Percentiles rank a stretch among this genome's conserved stretches.
Conservation (phyloP, 140 eudicot species). For the Ambrosia hybrid region DNA sequence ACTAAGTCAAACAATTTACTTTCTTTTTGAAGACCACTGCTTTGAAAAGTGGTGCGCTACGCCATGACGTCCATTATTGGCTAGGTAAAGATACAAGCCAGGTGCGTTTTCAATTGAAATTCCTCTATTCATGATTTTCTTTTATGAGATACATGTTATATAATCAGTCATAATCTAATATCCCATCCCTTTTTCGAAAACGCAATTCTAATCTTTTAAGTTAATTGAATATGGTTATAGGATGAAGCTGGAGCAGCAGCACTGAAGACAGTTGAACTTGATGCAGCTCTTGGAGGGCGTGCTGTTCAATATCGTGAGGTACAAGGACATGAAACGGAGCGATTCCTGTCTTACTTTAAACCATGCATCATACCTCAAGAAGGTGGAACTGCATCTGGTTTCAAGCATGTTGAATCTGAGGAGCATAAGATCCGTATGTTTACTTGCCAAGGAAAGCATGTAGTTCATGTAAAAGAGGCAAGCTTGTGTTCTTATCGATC, state of each 20-base stretch:
- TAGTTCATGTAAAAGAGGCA: slow-evolving; percentile 97
- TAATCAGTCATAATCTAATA: background rate
- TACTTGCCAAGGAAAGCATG: slow-evolving; percentile 90
- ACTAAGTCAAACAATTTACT: slow-evolving; percentile 20
- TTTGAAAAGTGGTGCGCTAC: slow-evolving; percentile 83
- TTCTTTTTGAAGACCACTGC: slow-evolving; percentile 76
- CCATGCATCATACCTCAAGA: slow-evolving; percentile 97
- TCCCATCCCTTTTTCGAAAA: background rate
- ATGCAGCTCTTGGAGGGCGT: slow-evolving; percentile 98
- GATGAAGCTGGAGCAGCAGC: slow-evolving; percentile 99
- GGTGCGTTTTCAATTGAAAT: slow-evolving; percentile 47
- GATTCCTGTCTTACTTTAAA: slow-evolving; percentile 91
- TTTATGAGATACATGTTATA: background rate
- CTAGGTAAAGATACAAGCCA: slow-evolving; percentile 95
- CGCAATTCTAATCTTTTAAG: background rate
- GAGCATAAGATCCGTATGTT: slow-evolving; percentile 73
- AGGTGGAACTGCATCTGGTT: slow-evolving; percentile 96
- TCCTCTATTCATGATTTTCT: slow-evolving; percentile 3
- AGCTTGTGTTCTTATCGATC: slow-evolving; percentile 27
- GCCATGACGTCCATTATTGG: slow-evolving; percentile 95
- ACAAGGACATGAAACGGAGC: slow-evolving; percentile 97
- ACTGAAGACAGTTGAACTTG: slow-evolving; percentile 87
- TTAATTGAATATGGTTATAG: slow-evolving; percentile 34
- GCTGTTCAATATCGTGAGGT: slow-evolving; percentile 99
- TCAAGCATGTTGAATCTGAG: slow-evolving; percentile 81